Evolutionary conservation across 2,329 filamentous ascomycete genomes (phyloP), one percentile per base, ranked within the genome.

Genomic region (Amesomyces nigricolor): DNA sequence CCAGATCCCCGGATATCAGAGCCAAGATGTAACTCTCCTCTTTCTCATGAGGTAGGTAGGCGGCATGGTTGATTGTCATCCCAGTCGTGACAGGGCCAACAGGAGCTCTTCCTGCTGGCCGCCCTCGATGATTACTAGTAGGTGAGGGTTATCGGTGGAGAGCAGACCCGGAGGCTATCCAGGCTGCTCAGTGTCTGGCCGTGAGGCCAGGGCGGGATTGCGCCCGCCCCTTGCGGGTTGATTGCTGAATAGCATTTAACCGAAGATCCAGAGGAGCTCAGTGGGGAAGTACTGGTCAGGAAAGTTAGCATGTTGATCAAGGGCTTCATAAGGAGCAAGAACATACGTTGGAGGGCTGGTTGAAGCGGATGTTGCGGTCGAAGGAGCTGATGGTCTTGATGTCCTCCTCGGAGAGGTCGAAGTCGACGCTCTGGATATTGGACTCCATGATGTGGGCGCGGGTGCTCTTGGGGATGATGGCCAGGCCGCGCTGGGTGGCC

Each of bases 391-490:
- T 91, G 57, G 77, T 74, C 60, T 86, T 74, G 55, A 94, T 73
- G 57, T 92, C 89, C 39, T 76, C 75, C 65, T 83, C 70, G 26
- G 78, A 76, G 35, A 91, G 73, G 64, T 89, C 79, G 67, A 88
- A 91, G 59, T 73, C 74, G 61, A 75, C 80, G 60, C 83, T 81
- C 62, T 85, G 80, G 61, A 91, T 73, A 73, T 90, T 90, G 75
- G 86, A 76, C 56, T 74, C 69, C 69, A 89, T 78, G 62, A 75
- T 62, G 19, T 68, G 75, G 59, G 61, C 67, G 62, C 71, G 78
- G 72, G 71, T 86, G 61, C 80, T 86, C 81, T 92, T 92, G 64
- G 88, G 89, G 65, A 94, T 94, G 64, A 94, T 87, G 47, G 88
- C 87, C 54, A 94, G 76, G 32, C 83, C 84, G 49, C 87, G 80